Conservation (phyloP, 2,329 filamentous ascomycete species). For the Aspergillus floridensis region DNA sequence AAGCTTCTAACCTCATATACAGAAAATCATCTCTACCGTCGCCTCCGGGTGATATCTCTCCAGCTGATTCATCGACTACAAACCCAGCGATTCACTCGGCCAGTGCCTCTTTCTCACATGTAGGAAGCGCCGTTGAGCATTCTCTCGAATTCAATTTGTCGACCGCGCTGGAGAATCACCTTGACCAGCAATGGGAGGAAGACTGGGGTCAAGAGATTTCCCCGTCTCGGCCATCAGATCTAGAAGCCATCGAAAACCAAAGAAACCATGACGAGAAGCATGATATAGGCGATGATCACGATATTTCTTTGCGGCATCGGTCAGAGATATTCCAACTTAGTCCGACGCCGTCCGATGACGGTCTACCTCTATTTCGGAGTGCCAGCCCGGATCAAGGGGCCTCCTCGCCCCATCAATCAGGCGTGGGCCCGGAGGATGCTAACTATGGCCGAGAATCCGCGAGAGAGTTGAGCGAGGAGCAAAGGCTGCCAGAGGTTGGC, state of each 20-base stretch:
- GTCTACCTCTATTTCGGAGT: slow-evolving; percentile 3
- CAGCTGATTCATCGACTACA: slow-evolving; percentile 14
- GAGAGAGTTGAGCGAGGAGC: slow-evolving; percentile 16
- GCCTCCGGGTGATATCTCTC: slow-evolving; percentile 15
- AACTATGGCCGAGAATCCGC: slow-evolving; percentile 19
- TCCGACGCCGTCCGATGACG: slow-evolving; percentile 10
- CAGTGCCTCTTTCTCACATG: slow-evolving; percentile 15
- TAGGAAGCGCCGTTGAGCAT: slow-evolving; percentile 14
- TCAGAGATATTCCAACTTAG: slow-evolving; percentile 12
- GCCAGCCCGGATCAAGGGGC: slow-evolving; percentile 9
- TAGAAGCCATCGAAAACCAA: slow-evolving; percentile 11
- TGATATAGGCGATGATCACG: slow-evolving; percentile 6
- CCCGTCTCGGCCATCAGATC: slow-evolving; percentile 10
- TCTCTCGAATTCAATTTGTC: slow-evolving; percentile 9
- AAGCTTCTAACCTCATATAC: slow-evolving; percentile 8
- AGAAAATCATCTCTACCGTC: slow-evolving; percentile 14
- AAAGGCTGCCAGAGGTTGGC: slow-evolving; percentile 16
- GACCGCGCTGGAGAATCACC: slow-evolving; percentile 2
- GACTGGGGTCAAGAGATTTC: slow-evolving; percentile 6
- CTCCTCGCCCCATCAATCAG: slow-evolving; percentile 10
- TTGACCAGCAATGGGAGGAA: slow-evolving; percentile 10
- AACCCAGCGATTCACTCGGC: slow-evolving; percentile 19
- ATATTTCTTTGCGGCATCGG: slow-evolving; percentile 8
- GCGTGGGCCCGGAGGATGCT: slow-evolving; percentile 10
- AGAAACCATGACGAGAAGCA: slow-evolving; percentile 10